Base-by-base conservation (phyloP, 352 stramenopile genomes). In the Blastocystis sp. region DNA sequence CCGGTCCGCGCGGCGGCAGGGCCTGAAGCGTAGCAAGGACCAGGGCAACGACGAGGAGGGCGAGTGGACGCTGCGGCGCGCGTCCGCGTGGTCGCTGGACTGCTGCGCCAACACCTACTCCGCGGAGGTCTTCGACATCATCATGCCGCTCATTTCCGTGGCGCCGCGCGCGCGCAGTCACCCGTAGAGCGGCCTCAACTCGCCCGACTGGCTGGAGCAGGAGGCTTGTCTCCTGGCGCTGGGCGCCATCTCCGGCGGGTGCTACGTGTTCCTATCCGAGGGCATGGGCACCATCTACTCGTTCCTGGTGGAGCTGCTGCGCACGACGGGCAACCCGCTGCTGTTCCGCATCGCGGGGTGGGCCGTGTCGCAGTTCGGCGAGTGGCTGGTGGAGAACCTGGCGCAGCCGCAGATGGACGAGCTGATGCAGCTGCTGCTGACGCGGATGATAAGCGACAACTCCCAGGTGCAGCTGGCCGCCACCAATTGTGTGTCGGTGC, bases 41-140 rank as follows among this genome's bases (percentile, higher is more conserved):
- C 11, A 10, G 5, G 17, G 38, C 19, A 52, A 78, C 9, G 64
- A 76, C 7, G 64, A 76, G 11, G 53, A 76, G 10, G 76, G 76
- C 48, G 19, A 76, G 60, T 86, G 76, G 76, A 86, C 76, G 23
- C 53, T 86, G 19, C 76, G 76, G 5, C 69, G 70, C 17, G 76
- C 76, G 9, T 78, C 52, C 28, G 76, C 23, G 1, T 86, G 61
- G 64, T 45, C 61, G 43, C 17, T 86, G 64, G 76, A 86, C 43
- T 56, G 64, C 17, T 40, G 69, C 14, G n/a, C 41, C 28, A 86
- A 70, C 10, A 11, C 76, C 11, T 86, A 76, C 48, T 28, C 59
- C 11, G 64, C 60, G 28, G 64, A 86, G 14, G 64, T 86, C 38
- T n/a, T 86, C 14, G 61, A 86, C 14, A 76, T 86, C 64, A 76